Evolutionary conservation across 2,329 filamentous ascomycete genomes (phyloP).

Genomic region (Aureobasidium mangrovei): DNA sequence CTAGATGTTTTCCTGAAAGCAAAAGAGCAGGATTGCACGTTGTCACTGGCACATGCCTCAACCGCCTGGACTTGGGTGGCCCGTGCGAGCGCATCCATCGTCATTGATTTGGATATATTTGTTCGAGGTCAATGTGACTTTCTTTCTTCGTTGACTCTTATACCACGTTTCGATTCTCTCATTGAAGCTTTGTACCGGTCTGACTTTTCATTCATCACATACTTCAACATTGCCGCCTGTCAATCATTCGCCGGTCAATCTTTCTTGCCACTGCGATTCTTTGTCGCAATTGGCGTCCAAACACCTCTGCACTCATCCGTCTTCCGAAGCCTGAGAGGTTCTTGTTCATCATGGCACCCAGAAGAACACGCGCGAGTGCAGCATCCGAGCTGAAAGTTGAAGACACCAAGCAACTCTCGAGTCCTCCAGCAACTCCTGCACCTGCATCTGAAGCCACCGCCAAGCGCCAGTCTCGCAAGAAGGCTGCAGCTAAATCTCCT

Average conservation of each 20-base stretch:
- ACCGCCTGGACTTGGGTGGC: not conserved
- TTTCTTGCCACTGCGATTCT: constrained; percentile 2
- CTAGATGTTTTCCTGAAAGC: too few relatives aligned
- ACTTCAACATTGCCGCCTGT: not conserved
- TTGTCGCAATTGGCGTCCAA: constrained; percentile 7
- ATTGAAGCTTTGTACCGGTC: not conserved
- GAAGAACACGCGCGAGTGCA: constrained; percentile 16
- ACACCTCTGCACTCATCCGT: not conserved
- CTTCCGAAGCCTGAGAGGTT: not conserved
- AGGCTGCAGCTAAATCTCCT: not conserved
- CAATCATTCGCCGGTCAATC: not conserved
- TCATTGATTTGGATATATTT: not conserved
- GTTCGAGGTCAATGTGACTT: not conserved
- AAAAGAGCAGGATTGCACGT: too few relatives aligned
- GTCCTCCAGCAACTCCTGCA: constrained; percentile 33
- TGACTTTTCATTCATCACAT: too few relatives aligned
- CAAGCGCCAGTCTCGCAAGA: constrained; percentile 22
- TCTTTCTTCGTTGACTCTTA: not conserved
- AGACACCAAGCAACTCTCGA: constrained; percentile 34
- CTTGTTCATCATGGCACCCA: constrained; percentile 13
- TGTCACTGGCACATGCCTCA: not conserved
- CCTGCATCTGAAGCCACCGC: constrained; percentile 16
- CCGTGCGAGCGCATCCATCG: not conserved
- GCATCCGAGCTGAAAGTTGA: constrained; percentile 5
- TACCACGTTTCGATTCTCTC: not conserved